Evolutionary conservation across 305 asterid species (phyloP).

Genomic region (Rubia occidens): DNA sequence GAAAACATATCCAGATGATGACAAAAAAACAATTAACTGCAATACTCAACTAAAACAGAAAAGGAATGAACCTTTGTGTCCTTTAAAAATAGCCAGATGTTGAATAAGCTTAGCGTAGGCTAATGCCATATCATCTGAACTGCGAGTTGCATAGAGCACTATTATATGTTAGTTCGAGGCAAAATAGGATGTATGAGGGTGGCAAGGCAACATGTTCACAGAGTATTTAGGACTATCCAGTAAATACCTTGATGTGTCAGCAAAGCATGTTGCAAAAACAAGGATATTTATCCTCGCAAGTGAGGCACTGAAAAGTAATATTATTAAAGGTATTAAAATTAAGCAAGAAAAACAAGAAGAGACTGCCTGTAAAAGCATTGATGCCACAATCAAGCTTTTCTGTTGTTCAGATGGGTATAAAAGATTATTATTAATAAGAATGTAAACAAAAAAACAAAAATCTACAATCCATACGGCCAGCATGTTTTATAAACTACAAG

Average conservation of each 20-base stretch:
- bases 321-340: conserved; percentile 19
- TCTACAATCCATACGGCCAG: neutral
- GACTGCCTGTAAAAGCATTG: neutral
- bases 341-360: neutral
- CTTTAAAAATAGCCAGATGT: conserved; percentile 71
- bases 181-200: conserved; percentile 8
- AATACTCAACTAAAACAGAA: conserved; percentile 15
- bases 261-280: conserved; percentile 71
- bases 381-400: neutral
- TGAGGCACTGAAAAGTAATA: conserved; percentile 55
- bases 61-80: conserved; percentile 60
- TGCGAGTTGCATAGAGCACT: conserved; percentile 27
- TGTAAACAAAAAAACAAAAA: neutral
- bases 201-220: conserved; percentile 15
- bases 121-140: conserved; percentile 68
- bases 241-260: conserved; percentile 72
- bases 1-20: neutral
- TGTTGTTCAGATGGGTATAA: neutral
- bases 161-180: neutral
- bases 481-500: neutral
- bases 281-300: conserved; percentile 73
- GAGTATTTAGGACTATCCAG: conserved; percentile 3
- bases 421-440: neutral
- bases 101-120: conserved; percentile 90
- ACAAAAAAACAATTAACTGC: neutral